Conservation (phyloP, 345 rosid genomes). For the Salix brachista region DNA sequence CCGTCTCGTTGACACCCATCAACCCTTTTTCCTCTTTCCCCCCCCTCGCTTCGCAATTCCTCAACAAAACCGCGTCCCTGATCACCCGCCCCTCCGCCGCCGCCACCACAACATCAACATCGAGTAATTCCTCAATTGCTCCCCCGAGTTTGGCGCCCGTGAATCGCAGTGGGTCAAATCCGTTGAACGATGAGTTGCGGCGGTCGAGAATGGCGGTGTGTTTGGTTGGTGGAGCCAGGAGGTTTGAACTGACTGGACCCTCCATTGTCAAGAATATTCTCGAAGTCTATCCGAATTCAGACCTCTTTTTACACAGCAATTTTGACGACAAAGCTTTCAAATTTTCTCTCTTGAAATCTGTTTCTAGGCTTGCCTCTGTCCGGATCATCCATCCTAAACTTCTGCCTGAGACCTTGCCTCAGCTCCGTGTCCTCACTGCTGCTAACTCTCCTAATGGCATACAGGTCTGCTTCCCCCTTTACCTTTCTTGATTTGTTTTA, state of each 20-base stretch:
- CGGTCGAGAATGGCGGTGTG: constrained; percentile 74
- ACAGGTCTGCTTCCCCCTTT: constrained; percentile 44
- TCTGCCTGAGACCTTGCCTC: constrained; percentile 46
- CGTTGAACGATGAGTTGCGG: neutral
- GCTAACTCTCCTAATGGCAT: constrained; percentile 82
- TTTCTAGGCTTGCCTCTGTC: constrained; percentile 64
- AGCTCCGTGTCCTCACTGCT: constrained; percentile 71
- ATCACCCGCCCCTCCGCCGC: neutral
- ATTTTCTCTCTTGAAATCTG: constrained; percentile 51
- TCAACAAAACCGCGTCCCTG: neutral
- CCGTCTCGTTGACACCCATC: neutral
- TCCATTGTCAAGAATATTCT: constrained; percentile 71
- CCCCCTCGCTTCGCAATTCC: constrained; percentile 8
- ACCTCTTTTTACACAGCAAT: constrained; percentile 82
- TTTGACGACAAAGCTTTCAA: constrained; percentile 64
- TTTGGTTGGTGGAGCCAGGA: constrained; percentile 88
- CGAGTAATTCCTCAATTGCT: neutral
- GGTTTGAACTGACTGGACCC: constrained; percentile 89
- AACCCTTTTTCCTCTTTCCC: constrained; percentile 13
- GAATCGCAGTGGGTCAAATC: neutral
- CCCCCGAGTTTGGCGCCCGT: neutral
- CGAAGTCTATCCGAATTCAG: constrained; percentile 63
- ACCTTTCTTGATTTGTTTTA: neutral
- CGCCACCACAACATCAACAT: neutral
- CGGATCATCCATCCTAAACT: constrained; percentile 57